Evolutionary conservation across 2,329 filamentous ascomycete species (phyloP), one percentile per base, ranked within the genome.

Genomic region (Diaporthe humulicola): DNA sequence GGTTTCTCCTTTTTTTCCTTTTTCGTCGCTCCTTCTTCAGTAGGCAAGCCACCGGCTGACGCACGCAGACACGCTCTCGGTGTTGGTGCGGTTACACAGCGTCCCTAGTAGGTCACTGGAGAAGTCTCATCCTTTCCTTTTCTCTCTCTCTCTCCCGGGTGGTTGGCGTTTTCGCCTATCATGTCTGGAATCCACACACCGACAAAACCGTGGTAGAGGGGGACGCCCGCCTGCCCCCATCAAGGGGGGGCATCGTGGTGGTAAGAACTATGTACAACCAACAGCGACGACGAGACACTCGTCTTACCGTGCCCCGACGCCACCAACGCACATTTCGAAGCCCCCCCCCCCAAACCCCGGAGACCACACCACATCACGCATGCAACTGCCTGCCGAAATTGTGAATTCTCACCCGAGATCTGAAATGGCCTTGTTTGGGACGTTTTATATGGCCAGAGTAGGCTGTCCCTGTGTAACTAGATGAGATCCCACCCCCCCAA

Each of bases 21-120:
- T 64, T 38, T 50, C 28, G 3, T 15, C 40, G 14, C 50, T 64
- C 36, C 40, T 42, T 60, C 33, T 28, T 17, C 58, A 28, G 19
- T 50, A 52, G 48, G 67, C 45, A 71, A 71, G 71, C 36, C 72
- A 74, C 66, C 42, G 30, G 33, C 57, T 71, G 28, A 66, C 73
- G 67, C 52, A 54, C 52, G 40, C 54, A 54, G 30, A 57, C 38
- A 69, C 50, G 42, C 19, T 50, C 28, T 70, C 48, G 28, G 25
- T 42, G 52, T 10, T 57, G 54, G 45, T 73, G 70, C 30, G 61
- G 74, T 75, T 42, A 52, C 74, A 75, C 74, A 75, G 52, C 74
- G 58, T 75, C 71, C 36, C 45, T 71, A 52, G 66, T n/a, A 75
- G 66, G 58, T 75, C 74, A 75, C 74, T 75, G 74, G 74, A 71